A percentile compares a stretch with the other conserved stretches of the same genome.
phyloP scores from a whole-genome alignment of 78 protist genomes.

The Isochrysis galbana region DNA sequence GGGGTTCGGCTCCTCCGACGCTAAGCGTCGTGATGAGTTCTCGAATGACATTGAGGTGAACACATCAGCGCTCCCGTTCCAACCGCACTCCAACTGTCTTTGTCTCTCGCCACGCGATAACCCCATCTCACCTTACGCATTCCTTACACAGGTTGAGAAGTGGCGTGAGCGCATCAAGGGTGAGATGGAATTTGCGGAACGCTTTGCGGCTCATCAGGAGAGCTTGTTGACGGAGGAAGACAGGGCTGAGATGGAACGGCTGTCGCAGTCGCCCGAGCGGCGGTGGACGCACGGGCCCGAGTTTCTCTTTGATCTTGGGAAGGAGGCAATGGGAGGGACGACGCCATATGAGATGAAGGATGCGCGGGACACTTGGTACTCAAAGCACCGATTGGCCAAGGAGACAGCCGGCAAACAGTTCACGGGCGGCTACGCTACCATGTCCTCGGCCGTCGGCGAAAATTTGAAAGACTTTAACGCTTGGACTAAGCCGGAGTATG shows the following conservation, averaged over 20 bases:
- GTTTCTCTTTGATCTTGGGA: constrained; percentile 10
- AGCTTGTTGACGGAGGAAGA: background rate
- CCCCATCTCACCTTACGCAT: too few species aligned
- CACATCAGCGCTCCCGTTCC: too few species aligned
- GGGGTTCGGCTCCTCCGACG: background rate
- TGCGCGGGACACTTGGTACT: constrained; percentile 8
- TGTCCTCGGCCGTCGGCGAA: background rate
- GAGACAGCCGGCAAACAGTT: background rate
- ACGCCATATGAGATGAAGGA: background rate
- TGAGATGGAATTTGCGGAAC: background rate
- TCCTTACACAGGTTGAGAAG: background rate
- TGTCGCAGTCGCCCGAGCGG: background rate
- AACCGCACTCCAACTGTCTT: too few species aligned
- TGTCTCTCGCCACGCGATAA: too few species aligned
- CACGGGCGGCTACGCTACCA: background rate
- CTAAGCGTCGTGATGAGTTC: background rate
- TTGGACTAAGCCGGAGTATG: constrained; percentile 1
- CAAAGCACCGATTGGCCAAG: background rate
- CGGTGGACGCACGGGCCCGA: constrained; percentile 11
- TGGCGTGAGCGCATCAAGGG: background rate
- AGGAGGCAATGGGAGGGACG: background rate
- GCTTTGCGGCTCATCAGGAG: background rate
- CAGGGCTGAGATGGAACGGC: background rate
- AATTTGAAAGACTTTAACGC: background rate
- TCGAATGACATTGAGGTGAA: background rate